Conservation (phyloP, 148 eudicot genomes). For the Agrostemma githago region DNA sequence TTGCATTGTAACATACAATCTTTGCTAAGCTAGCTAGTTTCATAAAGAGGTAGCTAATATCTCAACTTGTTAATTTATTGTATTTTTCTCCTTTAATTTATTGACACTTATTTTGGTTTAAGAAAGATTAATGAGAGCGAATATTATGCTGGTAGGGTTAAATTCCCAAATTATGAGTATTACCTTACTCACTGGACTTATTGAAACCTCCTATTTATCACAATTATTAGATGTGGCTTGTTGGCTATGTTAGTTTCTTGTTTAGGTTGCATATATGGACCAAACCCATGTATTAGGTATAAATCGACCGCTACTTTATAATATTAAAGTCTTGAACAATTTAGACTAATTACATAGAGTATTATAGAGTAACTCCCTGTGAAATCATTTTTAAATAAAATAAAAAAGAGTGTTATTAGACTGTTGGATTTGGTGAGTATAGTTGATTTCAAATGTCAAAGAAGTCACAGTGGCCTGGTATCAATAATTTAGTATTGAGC, state of each 20-base stretch:
- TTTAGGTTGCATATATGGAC: background rate
- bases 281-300: background rate
- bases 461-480: conserved; percentile 4
- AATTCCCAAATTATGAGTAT: no score
- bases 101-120: no score
- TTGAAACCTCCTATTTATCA: no score
- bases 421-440: conserved; percentile 10
- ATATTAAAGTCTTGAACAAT: background rate
- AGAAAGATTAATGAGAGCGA: no score
- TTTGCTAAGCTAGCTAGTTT: background rate
- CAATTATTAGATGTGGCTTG: background rate
- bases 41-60: conserved; percentile 12
- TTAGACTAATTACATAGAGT: background rate
- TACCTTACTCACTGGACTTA: no score
- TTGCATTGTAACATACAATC: conserved; percentile 21
- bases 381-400: no score
- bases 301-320: background rate
- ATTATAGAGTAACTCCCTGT: no score
- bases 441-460: conserved; percentile 2
- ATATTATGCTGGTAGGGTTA: no score
- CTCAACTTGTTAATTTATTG: background rate
- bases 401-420: background rate
- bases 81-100: background rate
- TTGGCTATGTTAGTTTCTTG: background rate
- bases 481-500: conserved; percentile 7